A percentile compares a stretch with the other conserved stretches of the same genome.
These are phyloP conservation scores for Chlamydomonas incerta DNA, from an alignment of 139 green algal genomes.

Conservation along the genomic window DNA sequence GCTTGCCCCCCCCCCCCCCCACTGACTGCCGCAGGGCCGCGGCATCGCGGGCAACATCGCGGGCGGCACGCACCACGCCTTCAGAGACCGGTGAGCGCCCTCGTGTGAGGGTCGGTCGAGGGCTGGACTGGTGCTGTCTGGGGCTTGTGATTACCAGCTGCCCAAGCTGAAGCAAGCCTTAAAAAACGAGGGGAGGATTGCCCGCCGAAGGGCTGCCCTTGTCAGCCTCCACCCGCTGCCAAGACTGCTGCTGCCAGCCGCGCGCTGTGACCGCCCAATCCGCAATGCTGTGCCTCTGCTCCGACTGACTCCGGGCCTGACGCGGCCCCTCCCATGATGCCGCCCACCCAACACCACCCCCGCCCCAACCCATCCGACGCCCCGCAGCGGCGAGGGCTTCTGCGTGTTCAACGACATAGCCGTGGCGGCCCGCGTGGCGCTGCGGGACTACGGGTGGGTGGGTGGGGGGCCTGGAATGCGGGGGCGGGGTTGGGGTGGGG, in stretches of 20 bases:
- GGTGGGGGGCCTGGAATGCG: no score
- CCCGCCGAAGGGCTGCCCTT: no score
- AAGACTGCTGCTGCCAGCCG: no score
- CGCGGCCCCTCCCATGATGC: no score
- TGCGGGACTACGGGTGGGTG: slow-evolving; percentile 46
- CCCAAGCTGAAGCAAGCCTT: no score
- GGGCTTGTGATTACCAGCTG: no score
- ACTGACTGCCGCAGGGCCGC: not conserved
- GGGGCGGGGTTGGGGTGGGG: not conserved
- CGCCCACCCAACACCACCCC: not conserved
- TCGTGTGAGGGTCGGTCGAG: no score
- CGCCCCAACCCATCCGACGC: not conserved
- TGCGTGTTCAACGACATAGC: slow-evolving; percentile 75
- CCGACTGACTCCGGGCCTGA: not conserved
- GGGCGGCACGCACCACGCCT: slow-evolving; percentile 83
- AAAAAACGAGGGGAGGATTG: no score
- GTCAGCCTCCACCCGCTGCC: no score
- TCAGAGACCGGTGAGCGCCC: slow-evolving; percentile 46
- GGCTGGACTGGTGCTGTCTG: no score
- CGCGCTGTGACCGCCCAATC: not conserved
- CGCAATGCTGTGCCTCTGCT: not conserved
- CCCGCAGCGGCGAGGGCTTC: slow-evolving; percentile 72
- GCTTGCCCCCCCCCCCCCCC: not conserved
- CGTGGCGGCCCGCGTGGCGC: slow-evolving; percentile 44
- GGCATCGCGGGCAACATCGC: slow-evolving; percentile 63